Evolutionary conservation across 352 stramenopile species (phyloP).

Genomic region (Pythium brachiatum): DNA sequence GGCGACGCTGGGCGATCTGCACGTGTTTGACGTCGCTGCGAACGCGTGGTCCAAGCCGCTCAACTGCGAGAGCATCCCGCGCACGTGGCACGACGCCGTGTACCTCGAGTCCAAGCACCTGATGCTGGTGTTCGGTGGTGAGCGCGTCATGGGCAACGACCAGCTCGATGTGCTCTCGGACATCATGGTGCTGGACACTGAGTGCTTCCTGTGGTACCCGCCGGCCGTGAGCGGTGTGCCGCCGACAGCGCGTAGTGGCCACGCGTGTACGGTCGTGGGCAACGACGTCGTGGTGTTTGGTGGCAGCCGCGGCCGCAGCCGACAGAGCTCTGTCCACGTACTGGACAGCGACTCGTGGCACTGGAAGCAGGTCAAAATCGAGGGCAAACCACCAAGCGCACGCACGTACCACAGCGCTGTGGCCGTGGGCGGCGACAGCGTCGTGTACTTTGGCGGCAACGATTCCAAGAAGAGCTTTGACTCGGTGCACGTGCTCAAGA

Average conservation of each 20-base stretch:
- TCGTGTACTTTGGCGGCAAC: slow-evolving; percentile 94
- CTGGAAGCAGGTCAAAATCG: slow-evolving; percentile 86
- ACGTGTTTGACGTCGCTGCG: slow-evolving; percentile 82
- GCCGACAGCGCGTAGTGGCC: slow-evolving; percentile 61
- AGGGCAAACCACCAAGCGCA: slow-evolving; percentile 82
- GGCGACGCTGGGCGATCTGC: slow-evolving; percentile 77
- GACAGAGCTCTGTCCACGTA: slow-evolving; percentile 73
- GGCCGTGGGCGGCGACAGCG: slow-evolving; percentile 48
- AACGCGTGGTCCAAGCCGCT: slow-evolving; percentile 75
- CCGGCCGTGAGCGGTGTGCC: slow-evolving; percentile 73
- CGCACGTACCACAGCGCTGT: slow-evolving; percentile 91
- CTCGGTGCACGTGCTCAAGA: slow-evolving; percentile 89
- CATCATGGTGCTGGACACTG: slow-evolving; percentile 91
- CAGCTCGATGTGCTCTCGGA: slow-evolving; percentile 76
- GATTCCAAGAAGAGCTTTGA: slow-evolving; percentile 91
- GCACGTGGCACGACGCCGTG: slow-evolving; percentile 91
- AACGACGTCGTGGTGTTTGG: slow-evolving; percentile 82
- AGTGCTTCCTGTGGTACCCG: slow-evolving; percentile 94
- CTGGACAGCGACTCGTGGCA: slow-evolving; percentile 85
- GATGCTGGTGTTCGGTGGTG: slow-evolving; percentile 92
- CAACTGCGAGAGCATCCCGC: slow-evolving; percentile 87
- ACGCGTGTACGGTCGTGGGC: slow-evolving; percentile 72
- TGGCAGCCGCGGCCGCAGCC: slow-evolving; percentile 62
- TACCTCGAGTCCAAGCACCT: slow-evolving; percentile 87
- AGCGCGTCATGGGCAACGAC: slow-evolving; percentile 61